Base-by-base conservation (phyloP, 2,329 filamentous ascomycete species). In the Ophiostoma quercus region DNA sequence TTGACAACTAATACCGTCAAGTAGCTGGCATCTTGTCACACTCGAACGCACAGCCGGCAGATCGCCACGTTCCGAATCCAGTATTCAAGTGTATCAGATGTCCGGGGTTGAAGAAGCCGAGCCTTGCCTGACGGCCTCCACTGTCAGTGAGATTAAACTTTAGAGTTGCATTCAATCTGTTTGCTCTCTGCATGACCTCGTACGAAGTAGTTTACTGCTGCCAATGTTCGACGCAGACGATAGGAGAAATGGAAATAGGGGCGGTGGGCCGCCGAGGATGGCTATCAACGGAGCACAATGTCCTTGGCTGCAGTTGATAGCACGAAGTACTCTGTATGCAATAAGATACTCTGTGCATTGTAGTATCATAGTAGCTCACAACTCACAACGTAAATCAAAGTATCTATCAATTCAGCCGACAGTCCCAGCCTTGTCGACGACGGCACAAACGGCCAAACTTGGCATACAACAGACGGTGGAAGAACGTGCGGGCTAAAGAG, bases 31-130 rank as follows among this genome's bases (percentile, higher is more conserved):
- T n/a, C 4, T n/a, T n/a, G 43, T 19, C 7, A 47, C 43, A 47
- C 41, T 7, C 43, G 3, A 19, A 16, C 19, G 43, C 43, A 12
- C 22, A 25, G 51, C 51, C 51, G 22, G 51, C 51, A 14, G 57
- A 62, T 62, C 57, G 22, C 57, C 57, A 32, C 25, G 57, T 32
- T 62, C 57, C 57, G 68, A 37, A 69, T 32, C 25, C 25, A 34
- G 57, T 62, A 62, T 62, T 11, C 32, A 32, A 62, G 14, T 62
- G 57, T 29, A 16, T 62, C 25, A 62, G 25, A 62, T 62, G 25
- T 32, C 51, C 43, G 43, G 43, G 19, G 16, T 57, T 25, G 51
- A 54, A 54, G 47, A 54, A 14, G 14, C 41, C 41, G n/a, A 60
- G 54, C 54, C 54, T 60, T 8, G 54, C 54, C 22, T 29, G 54